Base-by-base conservation (phyloP, 2,329 filamentous ascomycete genomes). In the Phoma sp. region DNA sequence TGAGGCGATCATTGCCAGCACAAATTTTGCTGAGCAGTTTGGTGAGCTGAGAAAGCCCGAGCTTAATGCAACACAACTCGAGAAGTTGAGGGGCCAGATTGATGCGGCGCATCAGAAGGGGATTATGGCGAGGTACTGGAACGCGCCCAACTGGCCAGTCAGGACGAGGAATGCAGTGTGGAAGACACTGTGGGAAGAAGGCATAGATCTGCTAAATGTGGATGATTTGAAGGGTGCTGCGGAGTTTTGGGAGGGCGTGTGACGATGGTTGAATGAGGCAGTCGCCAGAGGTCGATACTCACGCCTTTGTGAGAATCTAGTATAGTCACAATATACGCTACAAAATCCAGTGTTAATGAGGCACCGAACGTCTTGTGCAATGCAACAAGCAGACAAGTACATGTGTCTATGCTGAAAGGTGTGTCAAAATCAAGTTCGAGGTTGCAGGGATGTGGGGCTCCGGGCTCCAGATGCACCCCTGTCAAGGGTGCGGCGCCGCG, bases 81-180 rank as follows among this genome's bases (percentile, higher is more conserved):
- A 74, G n/a, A 70, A 74, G 24, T 68, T 88, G 60, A 71, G 79
- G 24, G 66, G 59, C 8, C 86, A 88, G 70, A 77, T 89, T 14
- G 67, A 65, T 0, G 66, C 67, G 0, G 86, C 86, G 4, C 81
- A 83, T 60, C 74, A 70, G 11, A 83, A 79, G 64, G 86, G 85
- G 0, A 86, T 89, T 54, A 75, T 74, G 51, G 80, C 80, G 1
- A 73, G 86, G 51, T 89, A 88, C 64, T 89, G 85, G 86, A 83
- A 85, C 47, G 80, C 82, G 58, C 86, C 86, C 0, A 75, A 75
- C 2, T 88, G 80, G 76, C 68, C 68, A 7, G 72, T 88, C 25
- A 78, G 80, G n/a, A 82, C 79, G 22, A 73, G 86, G 30, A 70
- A 70, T 33, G 62, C 64, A 7, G 55, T 71, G 3, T 89, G 86